Evolutionary conservation across 1,284 basidiomycete species (phyloP).

Genomic region (Boletus semigastroideus): DNA sequence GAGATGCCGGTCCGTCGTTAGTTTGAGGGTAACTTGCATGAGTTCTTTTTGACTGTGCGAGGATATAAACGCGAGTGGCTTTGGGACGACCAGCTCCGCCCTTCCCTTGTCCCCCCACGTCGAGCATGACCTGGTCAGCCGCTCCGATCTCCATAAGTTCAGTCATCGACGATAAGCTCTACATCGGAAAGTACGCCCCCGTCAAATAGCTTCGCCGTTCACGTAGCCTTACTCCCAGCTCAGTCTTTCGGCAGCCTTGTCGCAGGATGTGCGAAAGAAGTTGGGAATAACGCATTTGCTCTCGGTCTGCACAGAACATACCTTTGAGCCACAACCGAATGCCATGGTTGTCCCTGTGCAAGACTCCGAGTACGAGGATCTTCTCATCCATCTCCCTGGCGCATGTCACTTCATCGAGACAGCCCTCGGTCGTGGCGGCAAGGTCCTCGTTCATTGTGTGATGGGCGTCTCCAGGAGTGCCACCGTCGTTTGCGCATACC

Average conservation of each 20-base stretch:
- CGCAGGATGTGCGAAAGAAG: constrained; percentile 37
- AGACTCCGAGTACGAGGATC: constrained; percentile 60
- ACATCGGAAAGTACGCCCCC: constrained; percentile 52
- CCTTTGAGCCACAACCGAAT: constrained; percentile 39
- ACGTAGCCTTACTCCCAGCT: background rate
- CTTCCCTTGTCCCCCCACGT: background rate
- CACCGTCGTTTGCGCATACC: constrained; percentile 66
- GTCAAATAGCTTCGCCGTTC: background rate
- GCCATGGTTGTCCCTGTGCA: constrained; percentile 52
- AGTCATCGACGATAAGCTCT: constrained; percentile 47
- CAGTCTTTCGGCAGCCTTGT: constrained; percentile 52
- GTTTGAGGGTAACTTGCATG: background rate
- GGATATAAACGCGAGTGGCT: constrained; percentile 21
- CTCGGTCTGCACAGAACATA: constrained; percentile 59
- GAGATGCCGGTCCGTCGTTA: constrained; percentile 22
- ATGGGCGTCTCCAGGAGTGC: constrained; percentile 71
- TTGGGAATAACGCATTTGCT: constrained; percentile 57
- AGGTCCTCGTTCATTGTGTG: constrained; percentile 73
- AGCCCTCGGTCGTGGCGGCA: constrained; percentile 47
- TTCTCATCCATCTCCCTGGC: constrained; percentile 54
- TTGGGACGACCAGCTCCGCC: constrained; percentile 13
- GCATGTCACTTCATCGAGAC: constrained; percentile 55
- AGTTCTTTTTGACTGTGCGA: background rate
- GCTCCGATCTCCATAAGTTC: constrained; percentile 34
- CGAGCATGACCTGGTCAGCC: constrained; percentile 30